These are phyloP conservation scores for Kitagawia praeruptora DNA, from an alignment of 129 eudicot species.

Conservation along the genomic window DNA sequence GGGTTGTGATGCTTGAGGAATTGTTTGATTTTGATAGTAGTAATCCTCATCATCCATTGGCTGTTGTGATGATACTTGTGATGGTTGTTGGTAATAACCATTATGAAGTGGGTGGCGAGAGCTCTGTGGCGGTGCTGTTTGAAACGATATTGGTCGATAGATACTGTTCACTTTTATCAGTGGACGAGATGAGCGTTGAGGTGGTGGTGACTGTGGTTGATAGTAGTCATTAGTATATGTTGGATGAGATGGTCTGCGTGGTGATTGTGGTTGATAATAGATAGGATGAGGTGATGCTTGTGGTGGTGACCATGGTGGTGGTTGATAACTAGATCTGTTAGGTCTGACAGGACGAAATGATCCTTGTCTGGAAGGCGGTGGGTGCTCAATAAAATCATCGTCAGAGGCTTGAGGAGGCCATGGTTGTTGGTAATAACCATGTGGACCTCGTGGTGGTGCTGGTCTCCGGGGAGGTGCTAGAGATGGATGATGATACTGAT, in stretches of 20 bases:
- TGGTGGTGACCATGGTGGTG: background rate
- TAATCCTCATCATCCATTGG: slow-evolving; percentile 11
- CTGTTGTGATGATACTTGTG: slow-evolving; percentile 11
- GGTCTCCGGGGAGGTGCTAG: background rate
- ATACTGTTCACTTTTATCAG: background rate
- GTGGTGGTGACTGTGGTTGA: slow-evolving; percentile 11
- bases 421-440: background rate
- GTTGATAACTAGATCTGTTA: background rate
- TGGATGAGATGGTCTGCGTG: background rate
- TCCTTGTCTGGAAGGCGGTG: background rate
- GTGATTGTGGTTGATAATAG: background rate
- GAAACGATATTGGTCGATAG: background rate
- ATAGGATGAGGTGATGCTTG: background rate
- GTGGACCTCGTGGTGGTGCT: background rate
- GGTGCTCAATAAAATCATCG: background rate
- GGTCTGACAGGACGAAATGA: background rate
- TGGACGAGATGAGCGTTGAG: background rate
- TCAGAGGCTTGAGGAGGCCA: background rate
- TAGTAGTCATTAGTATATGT: slow-evolving; percentile 19
- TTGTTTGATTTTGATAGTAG: background rate
- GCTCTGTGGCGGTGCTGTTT: background rate
- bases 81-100: slow-evolving; percentile 16
- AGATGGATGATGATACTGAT: background rate
- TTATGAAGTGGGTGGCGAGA: background rate
- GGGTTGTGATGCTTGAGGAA: slow-evolving; percentile 6